Base-by-base conservation (phyloP, 192 early-diverging fungal species). In the Chytriomyces sp. region DNA sequence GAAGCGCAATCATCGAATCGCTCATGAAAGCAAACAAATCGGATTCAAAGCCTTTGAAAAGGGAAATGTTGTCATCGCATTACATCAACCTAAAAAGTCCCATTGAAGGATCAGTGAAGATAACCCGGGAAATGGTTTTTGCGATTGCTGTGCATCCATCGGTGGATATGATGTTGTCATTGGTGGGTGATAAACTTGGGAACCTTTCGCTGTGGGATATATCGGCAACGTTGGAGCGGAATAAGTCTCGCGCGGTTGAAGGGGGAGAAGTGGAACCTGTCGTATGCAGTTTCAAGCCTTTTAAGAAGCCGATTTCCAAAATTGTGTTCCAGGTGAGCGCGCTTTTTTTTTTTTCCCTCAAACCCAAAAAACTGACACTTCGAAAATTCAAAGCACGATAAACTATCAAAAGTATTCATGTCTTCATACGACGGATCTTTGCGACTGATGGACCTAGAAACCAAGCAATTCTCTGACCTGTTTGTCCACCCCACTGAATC, bases 391-490 rank as follows among this genome's bases (percentile, higher is more conserved):
- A 82, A 77, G 4, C 83, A 83, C 2, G 79, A 80, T 0, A 81
- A 91, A 61, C 60, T 82, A 5, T 83, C 82, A 45, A 84, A 85
- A 67, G 64, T 91, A 9, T 84, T 81, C 28, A 79, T 87, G 1
- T 85, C 83, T 1, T 91, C 89, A 0, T 91, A 89, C 70, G 90
- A 91, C 65, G 89, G 88, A 4, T 84, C 86, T 2, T 69, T 92
- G 11, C 86, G 88, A 10, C 81, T 74, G n/a, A 78, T 90, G 70
- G 91, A 92, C 69, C 78, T 92, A 74, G 81, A 86, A 20, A 82
- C 84, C 66, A 75, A 82, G 43, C 64, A 77, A 57, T 86, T 88
- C 64, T 59, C 82, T 10, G 89, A 90, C 50, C 79, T 85, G 0
- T 90, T 88, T 79, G 80, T 86, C 4, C 79, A 80, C 69, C 82